phyloP scores from a whole-genome alignment of 768 basidiomycete genomes.

The Mycena amicta region DNA sequence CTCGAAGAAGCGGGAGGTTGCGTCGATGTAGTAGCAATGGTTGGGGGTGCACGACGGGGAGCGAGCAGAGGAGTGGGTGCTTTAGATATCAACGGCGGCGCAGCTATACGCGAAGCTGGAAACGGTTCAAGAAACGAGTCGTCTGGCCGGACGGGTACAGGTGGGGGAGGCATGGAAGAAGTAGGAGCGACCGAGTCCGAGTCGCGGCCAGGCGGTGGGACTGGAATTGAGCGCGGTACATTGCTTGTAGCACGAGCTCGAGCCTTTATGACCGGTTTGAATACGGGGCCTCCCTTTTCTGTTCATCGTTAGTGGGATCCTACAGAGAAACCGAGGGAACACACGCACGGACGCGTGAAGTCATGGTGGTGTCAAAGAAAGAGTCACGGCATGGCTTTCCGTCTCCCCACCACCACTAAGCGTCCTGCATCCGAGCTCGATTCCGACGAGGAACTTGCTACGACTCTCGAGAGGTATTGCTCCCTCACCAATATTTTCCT shows the following conservation, averaged over 20 bases:
- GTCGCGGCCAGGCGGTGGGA: conserved; percentile 3
- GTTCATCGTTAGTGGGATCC: conserved; percentile 14
- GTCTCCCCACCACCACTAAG: conserved; percentile 56
- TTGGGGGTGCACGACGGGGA: background rate
- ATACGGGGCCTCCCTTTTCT: conserved; percentile 76
- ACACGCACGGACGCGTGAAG: conserved; percentile 58
- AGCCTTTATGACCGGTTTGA: conserved; percentile 65
- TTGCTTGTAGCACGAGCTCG: conserved; percentile 44
- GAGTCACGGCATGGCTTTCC: conserved; percentile 21
- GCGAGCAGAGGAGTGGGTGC: background rate
- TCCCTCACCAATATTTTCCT: conserved; percentile 1
- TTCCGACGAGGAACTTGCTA: conserved; percentile 48
- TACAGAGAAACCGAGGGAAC: background rate
- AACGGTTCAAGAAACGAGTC: background rate
- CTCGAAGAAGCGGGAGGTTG: background rate
- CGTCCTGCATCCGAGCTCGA: conserved; percentile 64
- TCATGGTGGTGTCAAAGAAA: conserved; percentile 38
- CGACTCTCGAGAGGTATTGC: conserved; percentile 62
- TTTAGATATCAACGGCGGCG: background rate
- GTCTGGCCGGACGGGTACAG: too few species aligned
- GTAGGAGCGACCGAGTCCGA: conserved; percentile 2
- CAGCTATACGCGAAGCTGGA: background rate
- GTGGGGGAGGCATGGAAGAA: conserved; percentile 15
- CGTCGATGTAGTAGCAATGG: background rate
- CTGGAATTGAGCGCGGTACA: conserved; percentile 22